Percentiles rank a stretch among this genome's conserved stretches.
Conservation (phyloP, 2,329 filamentous ascomycete genomes). For the Penicillium oxalicum region DNA sequence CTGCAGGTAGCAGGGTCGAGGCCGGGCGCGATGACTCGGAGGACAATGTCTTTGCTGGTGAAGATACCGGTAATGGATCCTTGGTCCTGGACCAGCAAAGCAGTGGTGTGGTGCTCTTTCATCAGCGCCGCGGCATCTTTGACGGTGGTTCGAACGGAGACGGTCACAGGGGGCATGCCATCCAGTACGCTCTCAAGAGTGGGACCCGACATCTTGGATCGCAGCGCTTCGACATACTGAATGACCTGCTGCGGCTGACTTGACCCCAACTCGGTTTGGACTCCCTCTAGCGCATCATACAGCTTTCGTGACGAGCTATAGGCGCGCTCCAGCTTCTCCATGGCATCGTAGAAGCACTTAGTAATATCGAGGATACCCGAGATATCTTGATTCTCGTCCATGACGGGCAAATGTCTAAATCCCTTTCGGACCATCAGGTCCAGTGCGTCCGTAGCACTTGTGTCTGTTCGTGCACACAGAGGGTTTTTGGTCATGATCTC, state of each 20-base stretch:
- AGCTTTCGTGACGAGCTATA: constrained; percentile 97
- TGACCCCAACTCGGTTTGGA: constrained; percentile 91
- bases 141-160: constrained; percentile 91
- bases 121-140: constrained; percentile 92
- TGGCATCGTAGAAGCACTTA: constrained; percentile 99
- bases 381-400: constrained; percentile 99
- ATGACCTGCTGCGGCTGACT: constrained; percentile 98
- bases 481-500: constrained; percentile 99
- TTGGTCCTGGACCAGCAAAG: constrained; percentile 91
- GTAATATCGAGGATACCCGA: constrained; percentile 97
- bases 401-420: constrained; percentile 94
- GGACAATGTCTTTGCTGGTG: constrained; percentile 97
- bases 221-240: constrained; percentile 93
- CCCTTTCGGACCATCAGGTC: constrained; percentile 98
- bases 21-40: constrained; percentile 94
- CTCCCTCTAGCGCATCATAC: constrained; percentile 94
- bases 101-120: constrained; percentile 98
- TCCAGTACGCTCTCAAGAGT: constrained; percentile 92
- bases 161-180: constrained; percentile 84
- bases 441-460: constrained; percentile 92
- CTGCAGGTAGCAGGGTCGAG: constrained; percentile 92
- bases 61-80: constrained; percentile 98
- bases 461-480: constrained; percentile 92
- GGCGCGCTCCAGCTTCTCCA: constrained; percentile 97
- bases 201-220: constrained; percentile 94